A percentile compares a stretch with the other conserved stretches of the same genome.
Evolutionary conservation across 805 yeast genomes (phyloP).

Genomic region (Candida nanaspora): DNA sequence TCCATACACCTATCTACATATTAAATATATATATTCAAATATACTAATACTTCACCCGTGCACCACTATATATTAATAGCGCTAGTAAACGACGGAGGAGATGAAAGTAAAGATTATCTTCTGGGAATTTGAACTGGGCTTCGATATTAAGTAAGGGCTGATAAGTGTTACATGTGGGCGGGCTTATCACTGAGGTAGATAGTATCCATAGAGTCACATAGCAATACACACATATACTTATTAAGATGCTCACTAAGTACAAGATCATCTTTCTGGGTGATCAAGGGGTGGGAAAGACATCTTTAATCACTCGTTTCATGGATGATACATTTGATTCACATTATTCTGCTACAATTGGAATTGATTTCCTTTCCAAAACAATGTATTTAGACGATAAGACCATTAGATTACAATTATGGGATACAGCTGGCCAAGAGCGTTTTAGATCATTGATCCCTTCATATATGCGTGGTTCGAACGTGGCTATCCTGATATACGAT

Average conservation of each 20-base stretch:
- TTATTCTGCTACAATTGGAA: constrained; percentile 95
- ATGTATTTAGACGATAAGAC: constrained; percentile 96
- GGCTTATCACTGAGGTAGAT: too few relatives aligned
- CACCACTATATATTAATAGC: too few relatives aligned
- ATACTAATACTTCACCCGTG: too few relatives aligned
- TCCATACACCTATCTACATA: too few relatives aligned
- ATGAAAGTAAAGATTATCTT: too few relatives aligned
- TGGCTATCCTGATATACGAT: constrained; percentile 96
- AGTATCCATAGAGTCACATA: too few relatives aligned
- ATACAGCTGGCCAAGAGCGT: constrained; percentile 95
- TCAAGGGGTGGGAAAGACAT: constrained; percentile 95
- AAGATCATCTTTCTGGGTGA: constrained; percentile 97
- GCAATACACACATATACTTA: not conserved
- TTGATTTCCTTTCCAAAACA: constrained; percentile 86
- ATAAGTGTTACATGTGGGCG: too few relatives aligned
- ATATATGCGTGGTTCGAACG: constrained; percentile 91
- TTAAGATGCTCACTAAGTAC: constrained; percentile 49
- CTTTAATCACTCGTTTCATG: constrained; percentile 95
- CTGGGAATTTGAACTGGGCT: too few relatives aligned
- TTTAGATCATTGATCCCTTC: constrained; percentile 93
- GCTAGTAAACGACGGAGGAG: too few relatives aligned
- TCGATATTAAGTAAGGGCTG: too few relatives aligned
- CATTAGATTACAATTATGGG: constrained; percentile 93
- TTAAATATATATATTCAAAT: too few relatives aligned
- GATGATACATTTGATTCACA: constrained; percentile 95